These are phyloP conservation scores for Physcia stellaris DNA, from an alignment of 495 filamentous ascomycete genomes.

Conservation along the genomic window DNA sequence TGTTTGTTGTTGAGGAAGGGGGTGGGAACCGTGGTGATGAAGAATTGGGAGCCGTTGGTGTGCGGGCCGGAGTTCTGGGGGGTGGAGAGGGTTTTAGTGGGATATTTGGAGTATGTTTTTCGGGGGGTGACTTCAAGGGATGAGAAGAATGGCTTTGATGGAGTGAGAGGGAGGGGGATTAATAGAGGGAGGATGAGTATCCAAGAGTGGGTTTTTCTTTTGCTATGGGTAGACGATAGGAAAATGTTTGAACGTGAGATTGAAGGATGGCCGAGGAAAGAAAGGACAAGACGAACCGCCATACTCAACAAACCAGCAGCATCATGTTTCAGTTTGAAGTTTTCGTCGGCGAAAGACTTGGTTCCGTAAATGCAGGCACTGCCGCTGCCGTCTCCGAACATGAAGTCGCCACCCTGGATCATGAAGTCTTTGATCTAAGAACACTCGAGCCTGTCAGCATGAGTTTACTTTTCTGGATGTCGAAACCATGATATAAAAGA, in stretches of 20 bases:
- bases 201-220: too few relatives aligned
- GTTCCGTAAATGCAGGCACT: slow-evolving; percentile 77
- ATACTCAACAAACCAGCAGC: slow-evolving; percentile 72
- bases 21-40: slow-evolving; percentile 74
- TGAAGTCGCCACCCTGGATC: slow-evolving; percentile 93
- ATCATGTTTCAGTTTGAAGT: slow-evolving; percentile 70
- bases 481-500: background rate
- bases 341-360: slow-evolving; percentile 80
- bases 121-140: too few relatives aligned
- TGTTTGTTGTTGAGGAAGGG: slow-evolving; percentile 91
- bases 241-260: too few relatives aligned
- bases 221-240: too few relatives aligned
- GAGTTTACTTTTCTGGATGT: background rate
- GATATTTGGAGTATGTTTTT: too few relatives aligned
- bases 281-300: slow-evolving; percentile 57
- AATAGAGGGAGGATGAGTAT: too few relatives aligned
- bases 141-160: background rate
- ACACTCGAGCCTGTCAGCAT: too few relatives aligned
- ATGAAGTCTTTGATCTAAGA: slow-evolving; percentile 94
- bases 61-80: slow-evolving; percentile 81
- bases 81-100: background rate
- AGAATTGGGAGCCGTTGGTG: slow-evolving; percentile 94
- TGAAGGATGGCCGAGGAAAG: background rate
- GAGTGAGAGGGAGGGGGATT: background rate
- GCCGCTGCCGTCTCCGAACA: slow-evolving; percentile 87